Evolutionary conservation across 495 filamentous ascomycete genomes (phyloP), one percentile per base, ranked within the genome.

Genomic region (Rostrohypoxylon terebratum): DNA sequence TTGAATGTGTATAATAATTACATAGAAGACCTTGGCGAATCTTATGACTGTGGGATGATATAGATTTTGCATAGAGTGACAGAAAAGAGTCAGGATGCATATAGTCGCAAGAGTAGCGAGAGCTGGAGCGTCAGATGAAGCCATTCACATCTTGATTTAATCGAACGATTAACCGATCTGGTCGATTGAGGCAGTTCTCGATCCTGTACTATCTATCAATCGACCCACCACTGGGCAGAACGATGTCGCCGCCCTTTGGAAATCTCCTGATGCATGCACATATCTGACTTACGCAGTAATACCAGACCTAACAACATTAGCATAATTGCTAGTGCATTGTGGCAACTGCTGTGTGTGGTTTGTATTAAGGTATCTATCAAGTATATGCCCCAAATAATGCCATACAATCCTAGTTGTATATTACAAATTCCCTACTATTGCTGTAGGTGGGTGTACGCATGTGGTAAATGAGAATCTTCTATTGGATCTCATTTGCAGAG

Each of bases 31-130:
- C 16, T 55, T 8, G 36, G 42, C 53, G 33, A 70, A 70, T 74
- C 71, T 74, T 23, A 70, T 40, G 71, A 74, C 28, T 3, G 50
- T 74, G 71, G 72, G 42, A 67, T 71, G 34, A 74, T 60, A 74
- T 60, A 23, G 66, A 69, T 4, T 25, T 23, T 59, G 9, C 28
- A 21, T 38, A 40, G 18, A 59, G 34, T 38, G 20, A 25, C 9
- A 21, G 44, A 25, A 16, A 36, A 33, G n/a, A 44, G 8, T 59
- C 48, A 47, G 53, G 68, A 66, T 45, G 42, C 42, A 45, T 45
- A 45, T 9, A 8, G 28, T 28, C 28, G 28, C 28, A 5, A 28
- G 28, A 28, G 16, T n/a, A 61, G 14, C 48, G 60, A 23, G 42
- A 20, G 44, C 51, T 47, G 34, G 59, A 72, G 45, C 28, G 48